Evolutionary conservation across 2,329 filamentous ascomycete species (phyloP), one percentile per base, ranked within the genome.

Genomic region (Calonectria hongkongensis): DNA sequence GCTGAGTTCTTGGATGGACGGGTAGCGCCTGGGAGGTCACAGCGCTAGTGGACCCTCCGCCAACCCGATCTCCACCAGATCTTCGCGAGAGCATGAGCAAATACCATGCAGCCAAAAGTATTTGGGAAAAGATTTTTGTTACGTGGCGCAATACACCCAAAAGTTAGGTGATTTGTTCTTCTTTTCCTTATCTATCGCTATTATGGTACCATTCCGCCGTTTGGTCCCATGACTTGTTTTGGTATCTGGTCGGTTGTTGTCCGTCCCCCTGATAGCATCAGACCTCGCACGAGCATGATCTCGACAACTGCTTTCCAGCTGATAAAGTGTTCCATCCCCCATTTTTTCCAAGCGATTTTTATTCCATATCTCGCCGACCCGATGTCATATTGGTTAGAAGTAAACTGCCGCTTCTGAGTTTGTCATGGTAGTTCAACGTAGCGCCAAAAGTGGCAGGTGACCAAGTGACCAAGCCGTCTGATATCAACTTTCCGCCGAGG

Each of bases 181-280:
- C n/a, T 6, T n/a, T 60, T 60, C 21, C 33, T 60, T 60, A 60
- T 60, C 54, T 58, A n/a, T 60, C 6, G 15, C 9, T 28, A 21
- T 39, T 41, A 60, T 41, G 21, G 54, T 36, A 33, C 33, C 54
- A 27, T 41, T 18, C 8, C 13, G 18, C 33, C 36, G 10, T 41
- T 27, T 41, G 6, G 21, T 41, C 54, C 33, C 54, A 60, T 60
- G 54, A 43, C 33, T 27, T 15, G 33, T 21, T 7, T 16, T 27
- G 54, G 27, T 60, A 18, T 15, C 54, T 27, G 25, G 54, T 60
- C 33, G 54, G 33, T 16, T 41, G 21, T 21, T 41, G 54, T 36
- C 54, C 54, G 54, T 36, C 54, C 54, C 54, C 54, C 54, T 60
- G 54, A 60, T 41, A 39, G 33, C 16, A 27, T 60, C 54, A 60